These are phyloP conservation scores for Dendrobium nobile DNA, from an alignment of 106 monocot species.

Conservation along the genomic window DNA sequence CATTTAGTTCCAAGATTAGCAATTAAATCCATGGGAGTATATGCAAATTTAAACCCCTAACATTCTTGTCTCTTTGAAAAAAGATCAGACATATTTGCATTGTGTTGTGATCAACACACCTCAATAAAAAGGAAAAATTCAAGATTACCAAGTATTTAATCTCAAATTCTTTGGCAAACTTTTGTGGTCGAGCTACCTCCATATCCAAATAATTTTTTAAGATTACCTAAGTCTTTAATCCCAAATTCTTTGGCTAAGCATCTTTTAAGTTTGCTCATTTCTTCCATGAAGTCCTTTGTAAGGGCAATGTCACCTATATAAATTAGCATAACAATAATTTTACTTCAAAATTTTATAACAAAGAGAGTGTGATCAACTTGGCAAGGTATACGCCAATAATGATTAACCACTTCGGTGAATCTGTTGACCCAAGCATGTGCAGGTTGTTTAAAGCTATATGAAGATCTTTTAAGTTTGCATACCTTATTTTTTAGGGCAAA, in stretches of 20 bases:
- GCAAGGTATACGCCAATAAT: not conserved
- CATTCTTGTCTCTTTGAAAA: conserved; percentile 13
- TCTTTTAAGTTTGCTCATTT: not conserved
- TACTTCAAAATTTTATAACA: not conserved
- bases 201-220: conserved; percentile 14
- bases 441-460: not conserved
- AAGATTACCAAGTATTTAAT: no score
- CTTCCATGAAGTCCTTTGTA: not conserved
- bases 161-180: not conserved
- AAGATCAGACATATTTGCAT: conserved; percentile 1
- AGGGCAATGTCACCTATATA: conserved; percentile 8
- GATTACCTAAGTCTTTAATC: conserved; percentile 11
- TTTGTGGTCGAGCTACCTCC: conserved; percentile 8
- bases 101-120: not conserved
- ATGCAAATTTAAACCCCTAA: not conserved
- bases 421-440: conserved; percentile 2
- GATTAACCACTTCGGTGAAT: not conserved
- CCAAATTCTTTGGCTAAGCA: conserved; percentile 9
- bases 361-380: conserved; percentile 14
- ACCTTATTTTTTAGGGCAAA: not conserved
- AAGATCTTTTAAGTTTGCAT: not conserved
- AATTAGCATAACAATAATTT: conserved; percentile 7
- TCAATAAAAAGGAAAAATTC: no score
- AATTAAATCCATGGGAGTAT: conserved; percentile 5
- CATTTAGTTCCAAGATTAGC: not conserved